Base-by-base conservation (phyloP, 2,329 filamentous ascomycete genomes). In the Dryadomyces sulphureus region DNA sequence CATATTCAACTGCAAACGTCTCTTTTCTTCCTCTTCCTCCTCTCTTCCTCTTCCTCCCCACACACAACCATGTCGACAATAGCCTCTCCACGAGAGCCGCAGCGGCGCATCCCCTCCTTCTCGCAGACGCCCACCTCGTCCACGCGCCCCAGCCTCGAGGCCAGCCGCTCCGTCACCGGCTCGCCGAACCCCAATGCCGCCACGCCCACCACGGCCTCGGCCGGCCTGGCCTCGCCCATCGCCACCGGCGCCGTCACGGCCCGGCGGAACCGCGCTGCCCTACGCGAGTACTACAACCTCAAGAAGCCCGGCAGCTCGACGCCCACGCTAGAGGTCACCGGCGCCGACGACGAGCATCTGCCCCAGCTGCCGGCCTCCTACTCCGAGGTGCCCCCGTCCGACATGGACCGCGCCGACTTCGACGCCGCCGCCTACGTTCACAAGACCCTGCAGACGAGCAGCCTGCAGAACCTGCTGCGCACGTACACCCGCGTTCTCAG, bases 231-330 rank as follows among this genome's bases (percentile, higher is more conserved):
- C 55, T 58, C 54, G 50, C 21, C 36, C n/a, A 41, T 12, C 1
- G 38, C 49, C 22, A 32, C 19, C 25, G 9, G 32, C 2, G 43
- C 27, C 25, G 60, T 51, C 48, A 62, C 56, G 56, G 64, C 60
- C 48, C 72, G 67, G 52, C 69, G 72, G 50, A 94, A 94, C 65
- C 84, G 90, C 53, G 78, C 83, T 47, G 90, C 90, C 7, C 73
- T 96, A 19, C 83, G 92, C 56, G 88, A 95, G 59, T 96, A 94
- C 69, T 96, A 96, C 66, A 92, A 92, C 59, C 73, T 96, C 43
- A 81, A 79, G 53, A 67, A 67, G 52, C 55, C 61, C 19, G 3
- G 59, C 63, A 22, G 36, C 38, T 12, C 12, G 19, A 58, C 61
- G 53, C 72, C 60, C 16, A 63, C 50, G 24, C 63, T 63, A 41